Evolutionary conservation across 495 filamentous ascomycete species (phyloP).

Genomic region (Chlorociboria aeruginascens): DNA sequence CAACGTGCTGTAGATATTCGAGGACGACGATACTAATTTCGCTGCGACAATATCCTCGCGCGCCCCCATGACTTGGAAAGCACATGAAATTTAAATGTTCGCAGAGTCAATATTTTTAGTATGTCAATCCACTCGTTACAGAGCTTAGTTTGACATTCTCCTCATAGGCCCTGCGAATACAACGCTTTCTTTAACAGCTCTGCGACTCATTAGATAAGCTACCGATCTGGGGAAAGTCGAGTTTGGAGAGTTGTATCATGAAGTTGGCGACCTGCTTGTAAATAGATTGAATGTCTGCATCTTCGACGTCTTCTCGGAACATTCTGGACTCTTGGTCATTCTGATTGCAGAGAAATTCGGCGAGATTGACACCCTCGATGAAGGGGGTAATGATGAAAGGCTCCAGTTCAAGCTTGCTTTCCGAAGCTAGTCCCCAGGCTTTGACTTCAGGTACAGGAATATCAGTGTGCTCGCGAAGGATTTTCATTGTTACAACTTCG

Average conservation of each 20-base stretch:
- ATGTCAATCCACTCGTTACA: too few species aligned
- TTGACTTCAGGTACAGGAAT: background rate
- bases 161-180: background rate
- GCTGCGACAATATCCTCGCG: background rate
- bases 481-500: background rate
- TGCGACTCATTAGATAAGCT: background rate
- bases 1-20: slow-evolving; percentile 13
- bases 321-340: background rate
- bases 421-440: background rate
- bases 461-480: background rate
- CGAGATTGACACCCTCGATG: background rate
- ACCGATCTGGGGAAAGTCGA: background rate
- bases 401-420: background rate
- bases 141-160: background rate
- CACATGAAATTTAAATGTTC: too few species aligned
- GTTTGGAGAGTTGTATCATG: background rate
- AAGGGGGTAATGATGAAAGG: background rate
- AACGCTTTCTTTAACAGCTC: background rate
- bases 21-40: too few species aligned
- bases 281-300: background rate
- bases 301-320: background rate
- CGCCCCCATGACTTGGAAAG: too few species aligned
- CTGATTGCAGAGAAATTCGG: background rate
- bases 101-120: too few species aligned
- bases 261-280: background rate